Evolutionary conservation across 2,329 filamentous ascomycete species (phyloP), one percentile per base, ranked within the genome.

Genomic region (Sporothrix dimorphospora): DNA sequence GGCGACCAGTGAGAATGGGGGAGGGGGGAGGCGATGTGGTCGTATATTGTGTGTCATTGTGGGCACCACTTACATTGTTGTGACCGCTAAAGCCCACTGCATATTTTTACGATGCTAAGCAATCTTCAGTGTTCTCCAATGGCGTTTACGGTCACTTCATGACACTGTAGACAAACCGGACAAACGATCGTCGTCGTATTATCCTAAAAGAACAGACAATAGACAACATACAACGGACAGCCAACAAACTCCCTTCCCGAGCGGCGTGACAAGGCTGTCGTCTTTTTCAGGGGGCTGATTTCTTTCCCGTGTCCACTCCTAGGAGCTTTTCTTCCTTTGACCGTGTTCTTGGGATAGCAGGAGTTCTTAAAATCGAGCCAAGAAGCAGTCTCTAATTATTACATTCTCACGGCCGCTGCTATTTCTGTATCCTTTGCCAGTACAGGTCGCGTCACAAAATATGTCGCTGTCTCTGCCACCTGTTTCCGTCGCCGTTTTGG

Each of bases 211-310:
- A 9, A 14, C 42, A 11, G 42, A 27, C n/a, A 40, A 8, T 30
- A 61, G 30, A 30, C 30, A 40, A 61, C 57, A 42, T n/a, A n/a
- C n/a, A n/a, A n/a, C n/a, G n/a, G n/a, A n/a, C n/a, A n/a, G n/a
- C n/a, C n/a, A n/a, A n/a, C n/a, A 47, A 40, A 47, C n/a, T 45
- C 6, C 40, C 61, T 51, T 67, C 45, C 65, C 45, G 45, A 24
- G 27, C 63, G 30, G 30, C 30, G 19, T 59, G 59, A 47, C 42
- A 49, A 66, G 24, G 61, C 42, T 66, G 24, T 24, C 42, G 59
- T 45, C n/a, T 8, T 27, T 19, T 66, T 21, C 63, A 51, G 45
- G 63, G 63, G 63, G 42, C 42, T 67, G 63, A 7, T 67, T 67
- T 67, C 45, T 51, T 67, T 38, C 27, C 42, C 21, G 59, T 19